These are phyloP conservation scores for Botryotinia globosa DNA, from an alignment of 2,329 filamentous ascomycete genomes.

Conservation along the genomic window DNA sequence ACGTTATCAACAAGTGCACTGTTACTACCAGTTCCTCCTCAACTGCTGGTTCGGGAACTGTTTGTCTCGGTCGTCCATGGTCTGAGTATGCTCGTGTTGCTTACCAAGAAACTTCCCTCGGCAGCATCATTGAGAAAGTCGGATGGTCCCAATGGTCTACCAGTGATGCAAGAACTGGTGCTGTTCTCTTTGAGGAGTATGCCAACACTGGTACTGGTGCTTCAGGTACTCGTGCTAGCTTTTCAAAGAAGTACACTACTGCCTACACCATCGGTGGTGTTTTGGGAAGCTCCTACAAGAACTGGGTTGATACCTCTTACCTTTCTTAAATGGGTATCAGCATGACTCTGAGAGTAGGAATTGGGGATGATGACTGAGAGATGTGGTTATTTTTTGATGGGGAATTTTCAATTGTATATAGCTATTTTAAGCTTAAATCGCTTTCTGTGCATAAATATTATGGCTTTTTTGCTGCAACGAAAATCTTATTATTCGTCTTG, in stretches of 20 bases:
- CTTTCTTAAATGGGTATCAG: slow-evolving; percentile 29
- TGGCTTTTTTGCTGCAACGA: not conserved
- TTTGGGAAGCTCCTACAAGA: slow-evolving; percentile 44
- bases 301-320: slow-evolving; percentile 46
- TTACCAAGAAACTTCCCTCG: slow-evolving; percentile 49
- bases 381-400: not conserved
- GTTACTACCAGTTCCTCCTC: slow-evolving; percentile 44
- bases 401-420: slow-evolving; percentile 1
- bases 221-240: slow-evolving; percentile 48
- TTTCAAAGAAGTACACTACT: slow-evolving; percentile 42
- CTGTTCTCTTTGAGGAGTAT: slow-evolving; percentile 53
- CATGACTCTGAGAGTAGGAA: not conserved
- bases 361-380: not conserved
- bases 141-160: slow-evolving; percentile 52
- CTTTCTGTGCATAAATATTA: not conserved
- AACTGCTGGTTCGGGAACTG: slow-evolving; percentile 41
- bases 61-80: slow-evolving; percentile 55
- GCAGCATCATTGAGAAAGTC: slow-evolving; percentile 48
- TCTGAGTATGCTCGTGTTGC: slow-evolving; percentile 49
- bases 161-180: slow-evolving; percentile 43
- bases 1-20: slow-evolving; percentile 49
- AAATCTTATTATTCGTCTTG: not conserved
- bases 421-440: not conserved
- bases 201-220: slow-evolving; percentile 52
- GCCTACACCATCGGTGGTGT: slow-evolving; percentile 46